Evolutionary conservation across 148 eudicot genomes (phyloP).

Genomic region (Fagopyrum esculentum): DNA sequence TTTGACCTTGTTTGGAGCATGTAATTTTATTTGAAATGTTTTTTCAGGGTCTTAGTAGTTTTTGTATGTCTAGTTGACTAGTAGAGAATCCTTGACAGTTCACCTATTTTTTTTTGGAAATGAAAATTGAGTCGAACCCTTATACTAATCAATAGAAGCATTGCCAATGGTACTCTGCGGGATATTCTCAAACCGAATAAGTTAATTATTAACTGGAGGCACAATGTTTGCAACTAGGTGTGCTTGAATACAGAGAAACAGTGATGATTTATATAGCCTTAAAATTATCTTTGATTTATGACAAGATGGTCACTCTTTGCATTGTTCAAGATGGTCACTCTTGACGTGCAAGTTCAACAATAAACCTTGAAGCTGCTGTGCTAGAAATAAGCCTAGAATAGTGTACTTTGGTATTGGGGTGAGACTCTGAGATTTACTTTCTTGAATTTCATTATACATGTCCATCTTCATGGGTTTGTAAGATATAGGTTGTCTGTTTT

Average conservation of each 20-base stretch:
- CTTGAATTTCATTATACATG: not conserved
- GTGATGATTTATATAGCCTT: no score
- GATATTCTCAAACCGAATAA: no score
- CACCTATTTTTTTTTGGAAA: not conserved
- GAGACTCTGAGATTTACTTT: not conserved
- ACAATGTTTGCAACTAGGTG: no score
- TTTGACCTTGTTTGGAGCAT: not conserved
- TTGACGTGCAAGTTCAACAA: not conserved
- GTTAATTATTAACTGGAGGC: no score
- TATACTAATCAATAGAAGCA: no score
- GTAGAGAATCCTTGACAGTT: not conserved
- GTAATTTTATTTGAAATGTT: not conserved
- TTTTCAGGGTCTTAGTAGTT: not conserved
- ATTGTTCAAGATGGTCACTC: not conserved
- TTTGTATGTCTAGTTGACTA: slow-evolving; percentile 3
- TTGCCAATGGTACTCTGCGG: no score
- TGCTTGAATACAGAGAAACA: no score
- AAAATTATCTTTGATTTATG: no score
- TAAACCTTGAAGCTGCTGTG: not conserved
- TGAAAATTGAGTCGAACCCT: not conserved
- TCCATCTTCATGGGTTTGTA: not conserved
- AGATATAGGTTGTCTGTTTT: not conserved
- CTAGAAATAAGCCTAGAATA: not conserved
- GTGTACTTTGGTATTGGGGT: not conserved
- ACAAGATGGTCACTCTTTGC: no score